Evolutionary conservation across 768 basidiomycete genomes (phyloP), one percentile per base, ranked within the genome.

Genomic region (Mycena epipterygia): DNA sequence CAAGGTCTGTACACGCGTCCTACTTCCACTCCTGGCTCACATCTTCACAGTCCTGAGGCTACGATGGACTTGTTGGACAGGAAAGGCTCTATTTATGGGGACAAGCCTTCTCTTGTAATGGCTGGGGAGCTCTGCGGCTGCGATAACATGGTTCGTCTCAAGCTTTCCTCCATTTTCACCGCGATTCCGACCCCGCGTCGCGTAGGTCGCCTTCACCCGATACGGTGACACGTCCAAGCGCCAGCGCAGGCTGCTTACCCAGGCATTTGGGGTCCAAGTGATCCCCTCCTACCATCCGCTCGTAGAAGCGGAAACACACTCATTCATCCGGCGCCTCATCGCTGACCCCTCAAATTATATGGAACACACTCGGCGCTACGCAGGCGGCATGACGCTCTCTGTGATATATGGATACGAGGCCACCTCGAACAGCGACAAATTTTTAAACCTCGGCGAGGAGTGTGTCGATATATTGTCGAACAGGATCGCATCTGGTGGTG

Each of bases 21-120:
- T n/a, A n/a, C n/a, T n/a, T n/a, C n/a, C n/a, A n/a, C n/a, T n/a
- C n/a, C n/a, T n/a, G n/a, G 39, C 33, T 42, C 52, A 46, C 14
- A 49, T 52, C 49, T 94, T 59, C 92, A 90, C 79, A 87, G 86
- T 37, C 84, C 86, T 9, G 86, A 91, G 41, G 89, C 85, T 0
- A 87, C 86, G 0, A 82, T 83, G 42, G 93, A 93, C 39, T 79
- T 95, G 64, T 81, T 95, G 72, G 93, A 94, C 64, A 91, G 88
- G 75, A 87, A 89, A 33, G 91, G 92, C 9, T 81, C 86, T 12
- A 89, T 93, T 32, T 94, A 94, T 78, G 90, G 93, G 11, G 93
- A 94, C 81, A 92, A 91, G 77, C 91, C 91, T 0, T 80, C 82
- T 29, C 81, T 93, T 27, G 84, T 91, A 49, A 94, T 95, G 93